A percentile compares a stretch with the other conserved stretches of the same genome.
These are phyloP conservation scores for Diplodia corticola DNA, from an alignment of 2,329 filamentous ascomycete genomes.

Conservation along the genomic window DNA sequence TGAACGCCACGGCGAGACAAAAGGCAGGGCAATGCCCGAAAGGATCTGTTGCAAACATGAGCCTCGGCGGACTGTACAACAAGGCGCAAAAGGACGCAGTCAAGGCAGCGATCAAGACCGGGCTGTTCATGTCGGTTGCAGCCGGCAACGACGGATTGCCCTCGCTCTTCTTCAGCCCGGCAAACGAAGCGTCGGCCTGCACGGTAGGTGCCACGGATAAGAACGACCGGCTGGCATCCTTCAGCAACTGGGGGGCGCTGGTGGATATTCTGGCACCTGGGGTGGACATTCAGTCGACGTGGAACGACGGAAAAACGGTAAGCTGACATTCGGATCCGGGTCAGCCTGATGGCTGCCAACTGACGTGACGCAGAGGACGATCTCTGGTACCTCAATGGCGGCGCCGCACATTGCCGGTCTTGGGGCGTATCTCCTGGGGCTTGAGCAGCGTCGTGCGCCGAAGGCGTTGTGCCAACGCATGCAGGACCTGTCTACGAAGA, in stretches of 20 bases:
- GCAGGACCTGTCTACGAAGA: slow-evolving; percentile 44
- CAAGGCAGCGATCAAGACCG: slow-evolving; percentile 37
- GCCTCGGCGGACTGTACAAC: slow-evolving; percentile 53
- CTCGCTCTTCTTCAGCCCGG: slow-evolving; percentile 37
- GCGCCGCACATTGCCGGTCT: slow-evolving; percentile 96
- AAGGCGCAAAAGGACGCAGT: slow-evolving; percentile 33
- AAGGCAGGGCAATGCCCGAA: slow-evolving; percentile 46
- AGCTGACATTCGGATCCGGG: background rate
- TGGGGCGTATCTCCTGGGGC: slow-evolving; percentile 94
- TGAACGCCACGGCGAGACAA: slow-evolving; percentile 51
- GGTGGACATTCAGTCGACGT: slow-evolving; percentile 53
- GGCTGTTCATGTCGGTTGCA: slow-evolving; percentile 49
- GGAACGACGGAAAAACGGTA: slow-evolving; percentile 33
- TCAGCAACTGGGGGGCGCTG: slow-evolving; percentile 52
- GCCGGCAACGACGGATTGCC: slow-evolving; percentile 44
- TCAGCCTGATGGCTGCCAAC: background rate
- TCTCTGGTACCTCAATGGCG: slow-evolving; percentile 99
- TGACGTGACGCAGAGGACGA: slow-evolving; percentile 68
- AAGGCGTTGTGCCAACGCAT: slow-evolving; percentile 53
- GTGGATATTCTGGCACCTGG: slow-evolving; percentile 63
- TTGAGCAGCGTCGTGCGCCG: slow-evolving; percentile 60
- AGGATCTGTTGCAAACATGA: slow-evolving; percentile 45
- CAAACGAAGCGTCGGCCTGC: slow-evolving; percentile 37
- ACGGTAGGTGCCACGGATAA: slow-evolving; percentile 51
- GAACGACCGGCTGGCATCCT: slow-evolving; percentile 40